Percentiles rank a stretch among this genome's conserved stretches.
These are phyloP conservation scores for Syzygium syzygioides DNA, from an alignment of 441 rosid genomes.

Conservation along the genomic window DNA sequence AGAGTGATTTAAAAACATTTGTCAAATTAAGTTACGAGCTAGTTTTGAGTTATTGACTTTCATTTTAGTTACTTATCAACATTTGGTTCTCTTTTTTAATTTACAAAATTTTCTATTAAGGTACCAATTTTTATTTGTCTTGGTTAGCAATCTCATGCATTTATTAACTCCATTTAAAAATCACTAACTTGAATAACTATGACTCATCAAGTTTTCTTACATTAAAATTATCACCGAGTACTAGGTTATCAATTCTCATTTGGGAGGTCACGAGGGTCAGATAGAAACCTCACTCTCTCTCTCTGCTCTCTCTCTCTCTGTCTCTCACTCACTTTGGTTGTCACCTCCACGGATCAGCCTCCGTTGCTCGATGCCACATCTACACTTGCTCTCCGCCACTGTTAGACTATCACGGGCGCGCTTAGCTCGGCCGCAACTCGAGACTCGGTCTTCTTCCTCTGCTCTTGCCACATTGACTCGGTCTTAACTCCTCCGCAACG, in stretches of 20 bases:
- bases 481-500: not conserved
- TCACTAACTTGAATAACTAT: not conserved
- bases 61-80: not conserved
- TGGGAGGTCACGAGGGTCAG: not conserved
- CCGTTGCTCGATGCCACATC: not conserved
- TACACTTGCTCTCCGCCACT: not conserved
- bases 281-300: not conserved
- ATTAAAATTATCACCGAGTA: too few relatives aligned
- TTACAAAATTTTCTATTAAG: not conserved
- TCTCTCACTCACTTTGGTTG: not conserved
- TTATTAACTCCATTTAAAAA: not conserved
- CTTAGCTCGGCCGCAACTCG: too few relatives aligned
- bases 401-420: too few relatives aligned
- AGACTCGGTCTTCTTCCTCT: too few relatives aligned
- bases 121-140: not conserved
- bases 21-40: not conserved
- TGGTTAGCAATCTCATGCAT: not conserved
- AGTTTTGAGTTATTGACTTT: not conserved
- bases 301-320: not conserved
- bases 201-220: not conserved
- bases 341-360: not conserved
- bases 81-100: not conserved
- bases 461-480: too few relatives aligned
- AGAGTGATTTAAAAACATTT: not conserved
- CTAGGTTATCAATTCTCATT: not conserved